Percentiles rank a stretch among this genome's conserved stretches.
Conservation (phyloP, 345 rosid species). For the Hibiscus trionum region DNA sequence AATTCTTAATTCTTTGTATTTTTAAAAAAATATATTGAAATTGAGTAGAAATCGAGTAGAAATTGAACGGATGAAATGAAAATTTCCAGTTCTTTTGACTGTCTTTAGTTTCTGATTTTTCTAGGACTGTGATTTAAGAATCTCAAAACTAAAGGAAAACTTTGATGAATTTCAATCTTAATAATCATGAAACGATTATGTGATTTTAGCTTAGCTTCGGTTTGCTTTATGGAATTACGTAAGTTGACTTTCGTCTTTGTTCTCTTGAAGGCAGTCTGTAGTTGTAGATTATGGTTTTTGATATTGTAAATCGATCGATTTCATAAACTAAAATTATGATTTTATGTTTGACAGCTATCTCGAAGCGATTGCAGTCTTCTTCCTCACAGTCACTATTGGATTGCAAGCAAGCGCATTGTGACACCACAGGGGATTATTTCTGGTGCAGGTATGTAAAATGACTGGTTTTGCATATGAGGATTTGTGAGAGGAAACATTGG, state of each 20-base stretch:
- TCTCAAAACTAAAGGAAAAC: not conserved
- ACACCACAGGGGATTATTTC: slow-evolving; percentile 63
- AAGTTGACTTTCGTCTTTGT: no score
- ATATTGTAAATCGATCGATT: not conserved
- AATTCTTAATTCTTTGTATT: not conserved
- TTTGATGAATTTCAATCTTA: not conserved
- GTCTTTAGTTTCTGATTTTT: not conserved
- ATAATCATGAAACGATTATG: not conserved
- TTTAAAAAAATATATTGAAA: not conserved
- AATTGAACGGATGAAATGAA: not conserved
- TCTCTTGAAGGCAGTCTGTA: not conserved
- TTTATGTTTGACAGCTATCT: slow-evolving; percentile 26
- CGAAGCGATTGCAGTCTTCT: slow-evolving; percentile 58
- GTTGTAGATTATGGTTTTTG: not conserved
- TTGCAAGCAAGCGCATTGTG: slow-evolving; percentile 63
- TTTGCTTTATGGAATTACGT: not conserved
- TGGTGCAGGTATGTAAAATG: slow-evolving; percentile 56
- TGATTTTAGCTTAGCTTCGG: not conserved
- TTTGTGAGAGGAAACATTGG: not conserved
- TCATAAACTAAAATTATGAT: not conserved
- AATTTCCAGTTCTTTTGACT: not conserved
- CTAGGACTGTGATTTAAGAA: not conserved
- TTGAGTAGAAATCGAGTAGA: not conserved
- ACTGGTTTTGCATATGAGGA: not conserved
- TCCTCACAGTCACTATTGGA: slow-evolving; percentile 59